Evolutionary conservation across 2,329 filamentous ascomycete genomes (phyloP), one percentile per base, ranked within the genome.

Genomic region (Endocalyx cinctus): DNA sequence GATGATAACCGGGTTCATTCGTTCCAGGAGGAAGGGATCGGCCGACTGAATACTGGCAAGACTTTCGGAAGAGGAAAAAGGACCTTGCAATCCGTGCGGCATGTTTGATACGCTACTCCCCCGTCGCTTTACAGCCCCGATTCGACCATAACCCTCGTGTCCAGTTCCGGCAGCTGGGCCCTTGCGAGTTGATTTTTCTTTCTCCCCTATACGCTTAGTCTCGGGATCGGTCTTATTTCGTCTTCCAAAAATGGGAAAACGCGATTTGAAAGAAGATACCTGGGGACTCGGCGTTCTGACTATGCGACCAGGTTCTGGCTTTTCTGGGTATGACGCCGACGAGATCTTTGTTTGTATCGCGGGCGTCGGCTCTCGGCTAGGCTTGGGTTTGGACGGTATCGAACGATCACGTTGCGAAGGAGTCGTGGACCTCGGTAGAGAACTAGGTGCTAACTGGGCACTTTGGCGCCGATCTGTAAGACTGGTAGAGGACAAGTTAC

Each of bases 141-240:
- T 67, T 35, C 74, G 74, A 1, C 83, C 83, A 50, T 90, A 89
- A 2, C 84, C 84, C 63, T 97, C 90, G 51, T 97, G 88, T 0
- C 90, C 90, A 23, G 90, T 97, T n/a, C 90, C 90, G 25, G 90
- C 90, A 12, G 75, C 78, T 15, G 90, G 90, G 0, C 90, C 89
- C 58, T 87, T 90, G 17, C 84, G 74, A 16, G 66, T 40, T 6
- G 66, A 53, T 42, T 72, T 79, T 7, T 81, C 78, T 23, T 72
- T 69, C 52, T 73, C 78, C n/a, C 79, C 72, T 1, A 56, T 39
- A 14, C 58, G 58, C 10, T 60, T 39, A n/a, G 59, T 54, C 26
- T 77, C 69, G 4, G 73, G 55, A 1, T 75, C 68, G 1, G 75
- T 69, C 57, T 87, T 94, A 11, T 79, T 79, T 35, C 79, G 80